phyloP scores from a whole-genome alignment of 805 yeast species.

The Pachysolen tannophilus region DNA sequence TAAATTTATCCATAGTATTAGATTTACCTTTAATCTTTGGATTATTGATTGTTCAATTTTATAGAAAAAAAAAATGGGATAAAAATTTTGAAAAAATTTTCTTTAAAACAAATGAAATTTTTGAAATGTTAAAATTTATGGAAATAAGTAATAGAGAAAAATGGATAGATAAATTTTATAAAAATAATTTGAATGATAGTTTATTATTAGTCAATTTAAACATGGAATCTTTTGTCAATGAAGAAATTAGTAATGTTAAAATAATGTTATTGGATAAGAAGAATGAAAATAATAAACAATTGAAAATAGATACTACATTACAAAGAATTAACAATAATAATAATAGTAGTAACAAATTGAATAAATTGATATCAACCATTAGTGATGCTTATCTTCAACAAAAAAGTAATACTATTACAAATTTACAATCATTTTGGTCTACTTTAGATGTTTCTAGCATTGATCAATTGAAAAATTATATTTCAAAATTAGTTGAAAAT shows the following conservation, averaged over 20 bases:
- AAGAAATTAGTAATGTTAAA: slow-evolving; percentile 10
- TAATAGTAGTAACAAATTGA: not conserved
- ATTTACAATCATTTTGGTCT: not conserved
- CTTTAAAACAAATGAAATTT: slow-evolving; percentile 43
- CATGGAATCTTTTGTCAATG: slow-evolving; percentile 15
- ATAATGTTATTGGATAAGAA: not conserved
- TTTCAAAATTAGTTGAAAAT: slow-evolving; percentile 23
- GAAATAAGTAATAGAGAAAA: slow-evolving; percentile 47
- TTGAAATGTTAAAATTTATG: slow-evolving; percentile 46
- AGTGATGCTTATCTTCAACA: not conserved
- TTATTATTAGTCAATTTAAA: slow-evolving; percentile 10
- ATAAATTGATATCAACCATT: not conserved
- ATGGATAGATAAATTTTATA: slow-evolving; percentile 61
- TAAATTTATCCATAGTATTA: slow-evolving; percentile 30
- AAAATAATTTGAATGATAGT: slow-evolving; percentile 15
- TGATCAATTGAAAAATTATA: slow-evolving; percentile 27
- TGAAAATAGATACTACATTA: not conserved
- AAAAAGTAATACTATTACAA: not conserved
- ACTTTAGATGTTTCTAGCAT: slow-evolving; percentile 12
- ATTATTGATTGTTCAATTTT: slow-evolving; percentile 51
- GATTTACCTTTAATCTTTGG: slow-evolving; percentile 73
- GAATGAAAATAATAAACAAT: slow-evolving; percentile 1
- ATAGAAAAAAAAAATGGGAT: slow-evolving; percentile 53
- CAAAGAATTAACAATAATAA: slow-evolving; percentile 3
- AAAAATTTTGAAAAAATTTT: slow-evolving; percentile 27